Percentiles rank a stretch among this genome's conserved stretches.
Conservation (phyloP, 768 basidiomycete species). For the Tephrocybe rancida region DNA sequence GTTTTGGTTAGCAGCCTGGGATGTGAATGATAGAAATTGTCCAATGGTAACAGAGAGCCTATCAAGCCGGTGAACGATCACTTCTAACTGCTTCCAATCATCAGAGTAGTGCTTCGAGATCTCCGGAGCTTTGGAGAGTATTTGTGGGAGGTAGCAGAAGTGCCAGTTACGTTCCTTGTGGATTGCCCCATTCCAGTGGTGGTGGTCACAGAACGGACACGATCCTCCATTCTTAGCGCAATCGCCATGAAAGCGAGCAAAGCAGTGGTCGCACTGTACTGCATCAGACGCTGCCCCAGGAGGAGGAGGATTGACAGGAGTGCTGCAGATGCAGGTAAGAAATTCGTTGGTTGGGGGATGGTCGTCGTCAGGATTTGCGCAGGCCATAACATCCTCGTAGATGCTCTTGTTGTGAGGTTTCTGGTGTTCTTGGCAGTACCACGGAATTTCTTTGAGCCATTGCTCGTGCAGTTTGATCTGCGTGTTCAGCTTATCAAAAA, state of each 20-base stretch:
- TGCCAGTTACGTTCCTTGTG: constrained; percentile 84
- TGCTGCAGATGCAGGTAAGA: constrained; percentile 82
- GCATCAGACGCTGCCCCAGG: constrained; percentile 77
- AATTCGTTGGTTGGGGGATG: constrained; percentile 78
- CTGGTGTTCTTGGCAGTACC: constrained; percentile 74
- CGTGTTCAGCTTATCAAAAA: constrained; percentile 70
- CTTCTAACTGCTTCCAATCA: constrained; percentile 79
- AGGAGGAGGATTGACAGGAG: constrained; percentile 78
- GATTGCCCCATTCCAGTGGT: constrained; percentile 88
- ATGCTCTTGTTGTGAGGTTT: constrained; percentile 64
- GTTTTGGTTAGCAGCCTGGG: constrained; percentile 71
- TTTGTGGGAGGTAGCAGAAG: constrained; percentile 75
- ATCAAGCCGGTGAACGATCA: constrained; percentile 79
- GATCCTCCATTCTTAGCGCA: constrained; percentile 90
- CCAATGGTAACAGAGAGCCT: constrained; percentile 75
- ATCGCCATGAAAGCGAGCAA: constrained; percentile 81
- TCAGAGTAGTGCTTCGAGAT: constrained; percentile 78
- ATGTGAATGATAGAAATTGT: constrained; percentile 76
- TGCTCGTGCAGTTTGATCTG: constrained; percentile 68
- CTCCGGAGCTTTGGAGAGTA: constrained; percentile 74
- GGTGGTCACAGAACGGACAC: constrained; percentile 89
- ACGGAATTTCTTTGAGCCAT: constrained; percentile 78
- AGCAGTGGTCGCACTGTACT: constrained; percentile 90
- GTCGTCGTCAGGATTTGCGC: constrained; percentile 78
- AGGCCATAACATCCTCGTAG: constrained; percentile 74